These are phyloP conservation scores for Keithomyces neogunnii DNA, from an alignment of 2,329 filamentous ascomycete species.

Conservation along the genomic window DNA sequence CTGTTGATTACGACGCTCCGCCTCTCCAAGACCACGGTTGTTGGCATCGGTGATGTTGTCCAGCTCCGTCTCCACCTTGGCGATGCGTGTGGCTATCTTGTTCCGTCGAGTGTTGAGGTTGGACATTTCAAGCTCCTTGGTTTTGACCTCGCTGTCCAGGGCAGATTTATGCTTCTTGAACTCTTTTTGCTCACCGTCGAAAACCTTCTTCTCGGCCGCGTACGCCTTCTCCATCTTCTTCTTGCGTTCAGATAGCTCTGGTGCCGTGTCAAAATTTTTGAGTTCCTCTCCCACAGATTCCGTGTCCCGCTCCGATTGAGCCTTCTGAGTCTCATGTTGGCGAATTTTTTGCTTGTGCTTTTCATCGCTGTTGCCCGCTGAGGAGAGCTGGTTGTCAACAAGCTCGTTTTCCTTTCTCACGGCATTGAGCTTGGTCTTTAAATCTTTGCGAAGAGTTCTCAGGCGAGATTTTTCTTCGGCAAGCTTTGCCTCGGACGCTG, in stretches of 20 bases:
- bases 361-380: constrained; percentile 66
- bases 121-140: constrained; percentile 55
- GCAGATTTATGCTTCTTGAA: constrained; percentile 52
- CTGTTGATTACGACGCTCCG: constrained; percentile 48
- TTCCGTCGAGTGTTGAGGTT: constrained; percentile 60
- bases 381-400: constrained; percentile 56
- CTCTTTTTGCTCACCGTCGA: constrained; percentile 46
- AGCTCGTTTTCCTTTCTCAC: constrained; percentile 68
- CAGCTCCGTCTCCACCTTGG: constrained; percentile 65
- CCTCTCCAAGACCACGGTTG: constrained; percentile 54
- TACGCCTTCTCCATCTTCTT: constrained; percentile 44
- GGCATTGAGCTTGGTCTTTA: constrained; percentile 58
- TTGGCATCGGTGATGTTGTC: constrained; percentile 64
- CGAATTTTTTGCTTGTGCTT: constrained; percentile 66
- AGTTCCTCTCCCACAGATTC: constrained; percentile 47
- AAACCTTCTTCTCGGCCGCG: constrained; percentile 48
- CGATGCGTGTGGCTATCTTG: constrained; percentile 62
- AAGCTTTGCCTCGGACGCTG: constrained; percentile 61
- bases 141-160: constrained; percentile 54
- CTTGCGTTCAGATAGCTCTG: constrained; percentile 52
- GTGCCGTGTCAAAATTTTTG: constrained; percentile 55
- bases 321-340: constrained; percentile 67
- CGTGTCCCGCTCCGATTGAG: constrained; percentile 51
- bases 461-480: constrained; percentile 60
- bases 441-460: constrained; percentile 66